Percentiles rank a stretch among this genome's conserved stretches.
phyloP scores from a whole-genome alignment of 495 filamentous ascomycete species.

The Thermothielavioides terrestris region DNA sequence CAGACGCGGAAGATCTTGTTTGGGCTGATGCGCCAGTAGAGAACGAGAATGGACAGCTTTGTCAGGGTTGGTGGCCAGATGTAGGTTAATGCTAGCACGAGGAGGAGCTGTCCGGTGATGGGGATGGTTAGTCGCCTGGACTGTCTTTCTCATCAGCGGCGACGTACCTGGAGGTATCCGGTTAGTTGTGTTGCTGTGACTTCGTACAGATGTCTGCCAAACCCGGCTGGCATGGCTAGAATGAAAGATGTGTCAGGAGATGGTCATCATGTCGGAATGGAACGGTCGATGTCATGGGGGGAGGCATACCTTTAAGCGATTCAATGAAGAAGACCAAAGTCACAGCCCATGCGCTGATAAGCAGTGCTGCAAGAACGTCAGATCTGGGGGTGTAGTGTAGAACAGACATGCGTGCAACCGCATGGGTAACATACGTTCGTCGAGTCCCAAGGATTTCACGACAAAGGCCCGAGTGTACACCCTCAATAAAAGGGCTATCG shows the following conservation, averaged over 20 bases:
- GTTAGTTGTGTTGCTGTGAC: background rate
- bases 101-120: background rate
- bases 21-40: constrained; percentile 1
- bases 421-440: background rate
- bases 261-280: too few relatives aligned
- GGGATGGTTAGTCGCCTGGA: background rate
- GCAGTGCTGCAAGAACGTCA: background rate
- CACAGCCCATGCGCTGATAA: background rate
- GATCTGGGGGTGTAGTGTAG: too few relatives aligned
- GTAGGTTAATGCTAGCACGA: background rate
- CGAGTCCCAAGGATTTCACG: background rate
- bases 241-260: background rate
- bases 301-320: background rate
- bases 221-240: background rate
- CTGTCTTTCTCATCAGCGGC: too few relatives aligned
- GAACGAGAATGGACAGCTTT: background rate
- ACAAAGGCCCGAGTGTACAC: background rate
- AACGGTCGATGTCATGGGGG: too few relatives aligned
- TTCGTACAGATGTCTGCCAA: background rate
- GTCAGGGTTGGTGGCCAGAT: background rate
- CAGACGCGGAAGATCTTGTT: background rate
- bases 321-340: background rate
- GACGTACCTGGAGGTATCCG: background rate
- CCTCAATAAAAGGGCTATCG: background rate
- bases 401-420: too few relatives aligned